Evolutionary conservation across 148 eudicot genomes (phyloP).

Genomic region (Nepenthes gracilis): DNA sequence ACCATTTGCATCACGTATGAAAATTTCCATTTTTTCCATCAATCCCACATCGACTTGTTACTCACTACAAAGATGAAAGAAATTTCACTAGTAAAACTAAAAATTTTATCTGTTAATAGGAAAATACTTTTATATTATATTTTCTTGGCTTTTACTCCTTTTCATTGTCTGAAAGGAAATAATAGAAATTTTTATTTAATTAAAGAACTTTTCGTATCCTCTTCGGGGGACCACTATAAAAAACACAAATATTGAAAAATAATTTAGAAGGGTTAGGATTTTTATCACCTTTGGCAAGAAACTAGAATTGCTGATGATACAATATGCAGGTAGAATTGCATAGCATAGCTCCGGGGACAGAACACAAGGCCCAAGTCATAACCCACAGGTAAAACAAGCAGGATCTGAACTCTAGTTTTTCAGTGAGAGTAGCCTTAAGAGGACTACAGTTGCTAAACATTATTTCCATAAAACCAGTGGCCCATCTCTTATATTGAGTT

Average conservation of each 20-base stretch:
- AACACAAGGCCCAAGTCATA: conserved; percentile 14
- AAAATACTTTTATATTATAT: too few relatives aligned
- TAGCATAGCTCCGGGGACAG: conserved; percentile 26
- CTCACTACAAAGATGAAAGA: too few relatives aligned
- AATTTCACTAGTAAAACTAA: too few relatives aligned
- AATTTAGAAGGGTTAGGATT: too few relatives aligned
- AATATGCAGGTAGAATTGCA: conserved; percentile 22
- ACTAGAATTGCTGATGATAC: conserved; percentile 15
- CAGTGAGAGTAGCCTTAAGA: conserved; percentile 1
- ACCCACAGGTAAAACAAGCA: conserved; percentile 19
- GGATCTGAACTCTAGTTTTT: conserved; percentile 15
- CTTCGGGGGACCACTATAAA: too few relatives aligned
- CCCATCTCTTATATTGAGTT: conserved; percentile 28
- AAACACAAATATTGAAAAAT: too few relatives aligned
- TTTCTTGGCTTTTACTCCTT: too few relatives aligned
- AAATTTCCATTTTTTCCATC: neutral
- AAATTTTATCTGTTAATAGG: too few relatives aligned
- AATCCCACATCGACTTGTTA: too few relatives aligned
- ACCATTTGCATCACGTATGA: neutral
- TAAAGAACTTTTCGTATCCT: too few relatives aligned
- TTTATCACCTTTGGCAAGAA: conserved; percentile 21
- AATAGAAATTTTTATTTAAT: too few relatives aligned
- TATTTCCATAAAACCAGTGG: conserved; percentile 25
- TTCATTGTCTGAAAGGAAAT: too few relatives aligned
- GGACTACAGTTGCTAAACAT: conserved; percentile 12